These are phyloP conservation scores for Calocera viscosa DNA, from an alignment of 768 basidiomycete genomes.

Conservation along the genomic window DNA sequence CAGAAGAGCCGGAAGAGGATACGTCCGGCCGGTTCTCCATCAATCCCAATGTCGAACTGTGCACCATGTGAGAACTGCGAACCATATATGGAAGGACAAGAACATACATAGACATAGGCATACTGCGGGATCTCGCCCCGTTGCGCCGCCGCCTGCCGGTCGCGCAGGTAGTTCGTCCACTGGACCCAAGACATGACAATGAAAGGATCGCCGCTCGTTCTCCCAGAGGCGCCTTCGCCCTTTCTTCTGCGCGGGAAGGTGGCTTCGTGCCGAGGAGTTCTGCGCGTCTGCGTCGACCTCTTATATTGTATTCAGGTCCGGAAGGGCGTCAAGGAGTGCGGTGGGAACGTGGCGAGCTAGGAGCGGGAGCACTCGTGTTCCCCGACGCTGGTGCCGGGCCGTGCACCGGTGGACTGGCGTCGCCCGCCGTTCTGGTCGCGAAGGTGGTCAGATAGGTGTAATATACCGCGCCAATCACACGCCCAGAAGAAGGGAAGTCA, in stretches of 20 bases:
- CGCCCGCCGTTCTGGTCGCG: background rate
- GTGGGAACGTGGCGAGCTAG: background rate
- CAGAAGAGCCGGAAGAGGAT: slow-evolving; percentile 5
- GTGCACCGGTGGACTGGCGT: background rate
- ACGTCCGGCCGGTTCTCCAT: background rate
- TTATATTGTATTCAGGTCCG: background rate
- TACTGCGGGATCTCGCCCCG: background rate
- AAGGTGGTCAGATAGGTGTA: background rate
- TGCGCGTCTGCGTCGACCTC: background rate
- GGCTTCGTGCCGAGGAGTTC: background rate
- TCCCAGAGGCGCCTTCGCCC: background rate
- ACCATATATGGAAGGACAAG: background rate
- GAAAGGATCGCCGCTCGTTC: background rate
- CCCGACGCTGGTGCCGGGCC: background rate
- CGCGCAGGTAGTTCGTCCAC: slow-evolving; percentile 7
- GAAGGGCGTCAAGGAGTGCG: background rate
- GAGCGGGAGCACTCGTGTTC: background rate
- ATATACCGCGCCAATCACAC: background rate
- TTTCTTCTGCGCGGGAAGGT: background rate
- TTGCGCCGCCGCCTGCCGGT: background rate
- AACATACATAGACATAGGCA: background rate
- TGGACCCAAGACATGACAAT: background rate
- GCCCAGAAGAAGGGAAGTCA: background rate
- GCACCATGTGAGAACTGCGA: background rate
- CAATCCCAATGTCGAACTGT: background rate